Conservation (phyloP, 106 monocot species). For the Iris macrosiphon region DNA sequence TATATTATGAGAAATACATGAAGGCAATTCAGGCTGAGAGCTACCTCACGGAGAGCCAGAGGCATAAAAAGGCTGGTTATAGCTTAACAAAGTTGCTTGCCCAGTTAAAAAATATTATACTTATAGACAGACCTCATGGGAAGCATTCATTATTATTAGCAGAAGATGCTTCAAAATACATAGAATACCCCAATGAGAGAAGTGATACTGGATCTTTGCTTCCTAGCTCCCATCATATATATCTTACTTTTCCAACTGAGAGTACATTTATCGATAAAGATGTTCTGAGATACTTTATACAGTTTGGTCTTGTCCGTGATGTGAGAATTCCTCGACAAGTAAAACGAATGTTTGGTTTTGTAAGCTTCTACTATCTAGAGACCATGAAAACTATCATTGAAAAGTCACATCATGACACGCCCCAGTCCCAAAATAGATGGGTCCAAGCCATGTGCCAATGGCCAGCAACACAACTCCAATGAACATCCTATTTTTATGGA, state of each 20-base stretch:
- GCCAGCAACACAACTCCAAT: too few relatives aligned
- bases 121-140: conserved; percentile 75
- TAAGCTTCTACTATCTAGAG: conserved; percentile 49
- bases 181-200: conserved; percentile 32
- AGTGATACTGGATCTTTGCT: conserved; percentile 9
- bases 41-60: conserved; percentile 84
- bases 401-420: conserved; percentile 38
- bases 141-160: conserved; percentile 56
- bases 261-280: conserved; percentile 68
- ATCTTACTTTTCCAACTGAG: conserved; percentile 80
- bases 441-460: too few relatives aligned
- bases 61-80: conserved; percentile 73
- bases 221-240: conserved; percentile 58
- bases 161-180: conserved; percentile 39
- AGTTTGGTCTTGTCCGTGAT: conserved; percentile 61
- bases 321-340: conserved; percentile 69
- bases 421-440: too few relatives aligned
- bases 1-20: conserved; percentile 74
- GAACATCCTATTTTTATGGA: too few relatives aligned
- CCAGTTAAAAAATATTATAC: conserved; percentile 50
- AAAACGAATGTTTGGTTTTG: conserved; percentile 81
- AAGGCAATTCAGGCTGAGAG: conserved; percentile 77
- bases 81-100: conserved; percentile 77
- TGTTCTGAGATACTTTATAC: conserved; percentile 63
- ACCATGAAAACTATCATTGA: conserved; percentile 43